Evolutionary conservation across 2,329 filamentous ascomycete genomes (phyloP).

Genomic region (Diplodia sapinea): DNA sequence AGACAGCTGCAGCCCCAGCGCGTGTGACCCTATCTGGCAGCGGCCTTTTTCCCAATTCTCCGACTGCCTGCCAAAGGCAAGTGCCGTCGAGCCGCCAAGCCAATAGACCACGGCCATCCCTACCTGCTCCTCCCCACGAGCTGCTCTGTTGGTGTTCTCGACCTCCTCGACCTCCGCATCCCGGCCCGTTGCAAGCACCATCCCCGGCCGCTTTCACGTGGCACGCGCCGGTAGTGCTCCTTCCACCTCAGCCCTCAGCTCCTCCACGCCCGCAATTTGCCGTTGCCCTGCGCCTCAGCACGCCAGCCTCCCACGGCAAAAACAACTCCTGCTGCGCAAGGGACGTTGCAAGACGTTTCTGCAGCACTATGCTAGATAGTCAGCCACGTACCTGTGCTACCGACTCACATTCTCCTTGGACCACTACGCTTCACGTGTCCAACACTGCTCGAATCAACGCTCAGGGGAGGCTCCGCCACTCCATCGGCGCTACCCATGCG

Average conservation of each 20-base stretch:
- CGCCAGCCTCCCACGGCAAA: background rate
- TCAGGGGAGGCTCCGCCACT: background rate
- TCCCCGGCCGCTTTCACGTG: slow-evolving; percentile 13
- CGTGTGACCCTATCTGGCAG: slow-evolving; percentile 2
- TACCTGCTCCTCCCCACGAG: slow-evolving; percentile 16
- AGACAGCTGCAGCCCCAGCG: slow-evolving; percentile 5
- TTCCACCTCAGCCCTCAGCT: background rate
- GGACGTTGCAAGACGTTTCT: slow-evolving; percentile 18
- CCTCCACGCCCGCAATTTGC: background rate
- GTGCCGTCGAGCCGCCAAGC: slow-evolving; percentile 22
- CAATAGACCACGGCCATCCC: slow-evolving; percentile 21
- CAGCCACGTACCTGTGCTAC: slow-evolving; percentile 24
- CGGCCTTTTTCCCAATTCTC: slow-evolving; percentile 15
- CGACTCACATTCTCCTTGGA: background rate
- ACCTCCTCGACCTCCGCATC: background rate
- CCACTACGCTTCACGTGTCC: slow-evolving; percentile 9
- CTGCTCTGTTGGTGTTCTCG: slow-evolving; percentile 6
- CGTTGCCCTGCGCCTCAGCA: background rate
- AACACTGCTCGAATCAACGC: slow-evolving; percentile 21
- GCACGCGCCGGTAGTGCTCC: background rate
- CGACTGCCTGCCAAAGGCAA: slow-evolving; percentile 9
- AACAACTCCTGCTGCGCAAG: background rate
- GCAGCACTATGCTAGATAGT: slow-evolving; percentile 21
- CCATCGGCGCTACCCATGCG: background rate
- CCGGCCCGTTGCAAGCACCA: slow-evolving; percentile 5